Evolutionary conservation across 192 early-diverging fungal species (phyloP).

Genomic region (Backusella sp.): DNA sequence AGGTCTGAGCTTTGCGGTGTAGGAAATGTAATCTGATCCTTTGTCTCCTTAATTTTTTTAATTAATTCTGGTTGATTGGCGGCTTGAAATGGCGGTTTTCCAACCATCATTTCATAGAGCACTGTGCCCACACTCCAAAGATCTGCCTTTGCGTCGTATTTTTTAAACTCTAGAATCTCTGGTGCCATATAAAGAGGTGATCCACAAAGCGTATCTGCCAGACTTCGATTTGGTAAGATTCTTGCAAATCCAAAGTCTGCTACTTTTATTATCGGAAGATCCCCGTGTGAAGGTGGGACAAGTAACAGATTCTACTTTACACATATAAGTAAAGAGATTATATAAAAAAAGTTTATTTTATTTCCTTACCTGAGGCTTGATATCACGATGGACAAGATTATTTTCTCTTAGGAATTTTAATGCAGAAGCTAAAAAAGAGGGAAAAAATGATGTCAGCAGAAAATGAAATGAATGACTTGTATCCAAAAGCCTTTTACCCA

Average conservation of each 20-base stretch:
- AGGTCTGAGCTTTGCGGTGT: slow-evolving; percentile 44
- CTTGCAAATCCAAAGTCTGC: slow-evolving; percentile 99
- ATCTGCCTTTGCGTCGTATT: slow-evolving; percentile 94
- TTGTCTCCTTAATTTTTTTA: slow-evolving; percentile 81
- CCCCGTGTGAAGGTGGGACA: slow-evolving; percentile 47
- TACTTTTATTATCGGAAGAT: slow-evolving; percentile 82
- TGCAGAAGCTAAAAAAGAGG: slow-evolving; percentile 60
- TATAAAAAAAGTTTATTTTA: background rate
- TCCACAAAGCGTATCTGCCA: slow-evolving; percentile 94
- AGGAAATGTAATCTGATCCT: slow-evolving; percentile 86
- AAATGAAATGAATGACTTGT: slow-evolving; percentile 17
- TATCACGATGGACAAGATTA: slow-evolving; percentile 92
- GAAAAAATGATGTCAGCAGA: slow-evolving; percentile 3
- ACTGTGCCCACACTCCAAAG: slow-evolving; percentile 97
- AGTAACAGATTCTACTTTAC: slow-evolving; percentile 77
- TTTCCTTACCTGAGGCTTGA: slow-evolving; percentile 86
- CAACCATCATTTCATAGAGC: slow-evolving; percentile 90
- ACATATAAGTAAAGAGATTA: background rate
- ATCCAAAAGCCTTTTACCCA: slow-evolving; percentile 49
- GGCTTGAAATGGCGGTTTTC: slow-evolving; percentile 89
- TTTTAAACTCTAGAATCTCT: slow-evolving; percentile 84
- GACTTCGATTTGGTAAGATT: slow-evolving; percentile 69
- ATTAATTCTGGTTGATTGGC: slow-evolving; percentile 92
- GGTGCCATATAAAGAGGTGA: slow-evolving; percentile 96
- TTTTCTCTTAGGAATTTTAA: slow-evolving; percentile 83